phyloP scores from a whole-genome alignment of 352 stramenopile genomes.

The Phytophthora litchii region DNA sequence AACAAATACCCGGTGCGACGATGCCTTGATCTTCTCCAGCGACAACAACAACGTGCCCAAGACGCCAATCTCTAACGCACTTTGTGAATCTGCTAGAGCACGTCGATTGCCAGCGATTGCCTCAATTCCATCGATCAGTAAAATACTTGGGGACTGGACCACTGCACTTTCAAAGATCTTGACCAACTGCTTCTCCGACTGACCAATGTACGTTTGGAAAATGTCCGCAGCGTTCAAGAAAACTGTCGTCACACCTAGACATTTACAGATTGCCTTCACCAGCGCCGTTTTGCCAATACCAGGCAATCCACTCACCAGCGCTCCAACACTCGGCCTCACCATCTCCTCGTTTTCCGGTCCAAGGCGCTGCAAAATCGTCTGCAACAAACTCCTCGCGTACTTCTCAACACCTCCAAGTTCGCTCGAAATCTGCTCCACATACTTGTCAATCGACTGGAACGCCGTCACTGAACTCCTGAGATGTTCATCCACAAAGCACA shows the following conservation, averaged over 20 bases:
- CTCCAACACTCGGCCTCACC: conserved; percentile 48
- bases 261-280: conserved; percentile 47
- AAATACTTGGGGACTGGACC: conserved; percentile 58
- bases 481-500: conserved; percentile 38
- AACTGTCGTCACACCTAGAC: conserved; percentile 42
- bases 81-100: conserved; percentile 56
- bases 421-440: conserved; percentile 35
- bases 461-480: background rate
- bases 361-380: conserved; percentile 46
- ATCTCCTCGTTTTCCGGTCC: background rate
- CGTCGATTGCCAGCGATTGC: conserved; percentile 77
- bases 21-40: conserved; percentile 73
- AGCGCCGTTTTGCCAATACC: conserved; percentile 78
- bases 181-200: conserved; percentile 83
- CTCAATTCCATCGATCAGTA: conserved; percentile 93
- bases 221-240: conserved; percentile 91
- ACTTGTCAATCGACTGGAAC: conserved; percentile 38
- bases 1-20: conserved; percentile 58
- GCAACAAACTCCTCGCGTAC: conserved; percentile 44
- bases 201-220: conserved; percentile 93
- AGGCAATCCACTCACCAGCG: conserved; percentile 70
- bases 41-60: conserved; percentile 86
- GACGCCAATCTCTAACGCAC: conserved; percentile 74
- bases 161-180: conserved; percentile 60
- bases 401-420: conserved; percentile 48